Evolutionary conservation across 1,139 yeast species (phyloP), one percentile per base, ranked within the genome.

Genomic region (Candida tropicalis): DNA sequence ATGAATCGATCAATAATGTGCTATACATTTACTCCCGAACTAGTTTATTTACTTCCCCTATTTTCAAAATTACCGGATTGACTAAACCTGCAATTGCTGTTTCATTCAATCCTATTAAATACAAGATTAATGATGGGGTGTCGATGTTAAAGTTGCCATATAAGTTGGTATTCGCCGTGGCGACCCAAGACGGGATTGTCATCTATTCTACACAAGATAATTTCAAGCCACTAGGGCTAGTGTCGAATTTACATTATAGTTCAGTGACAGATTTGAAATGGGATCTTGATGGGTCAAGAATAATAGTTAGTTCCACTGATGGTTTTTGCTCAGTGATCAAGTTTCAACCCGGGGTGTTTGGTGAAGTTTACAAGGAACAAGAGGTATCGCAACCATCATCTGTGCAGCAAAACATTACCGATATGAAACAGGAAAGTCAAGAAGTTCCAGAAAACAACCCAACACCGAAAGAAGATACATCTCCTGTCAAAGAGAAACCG

Each of bases 261-360:
- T 81, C 95, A 0, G 77, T 93, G 31, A 91, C 99, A 0, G 99
- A 93, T 59, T 60, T 91, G 41, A 68, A 84, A 9, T 95, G 99
- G 99, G 77, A 87, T 33, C 65, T 68, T 3, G 89, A 87, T 59
- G 99, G 98, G 0, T 65, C 66, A n/a, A 68, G 78, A 13, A 64
- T 93, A 22, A 69, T 91, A 50, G 75, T 86, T 25, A 81, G 96
- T n/a, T 87, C 97, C 0, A 86, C 96, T 0, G 99, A 95, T 62
- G 99, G 99, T 17, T 91, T 89, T 57, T 87, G 97, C 55, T 86
- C 97, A 0, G 75, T 76, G 32, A 63, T 89, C 2, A 63, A 67
- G 5, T 80, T 87, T 45, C 76, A 74, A 3, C 59, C 62, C 1
- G 75, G 65, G 1, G 72, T 75, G 16, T 73, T 87, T 40, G 95